These are phyloP conservation scores for Aureobasidium sp. DNA, from an alignment of 2,329 filamentous ascomycete genomes.

Conservation along the genomic window DNA sequence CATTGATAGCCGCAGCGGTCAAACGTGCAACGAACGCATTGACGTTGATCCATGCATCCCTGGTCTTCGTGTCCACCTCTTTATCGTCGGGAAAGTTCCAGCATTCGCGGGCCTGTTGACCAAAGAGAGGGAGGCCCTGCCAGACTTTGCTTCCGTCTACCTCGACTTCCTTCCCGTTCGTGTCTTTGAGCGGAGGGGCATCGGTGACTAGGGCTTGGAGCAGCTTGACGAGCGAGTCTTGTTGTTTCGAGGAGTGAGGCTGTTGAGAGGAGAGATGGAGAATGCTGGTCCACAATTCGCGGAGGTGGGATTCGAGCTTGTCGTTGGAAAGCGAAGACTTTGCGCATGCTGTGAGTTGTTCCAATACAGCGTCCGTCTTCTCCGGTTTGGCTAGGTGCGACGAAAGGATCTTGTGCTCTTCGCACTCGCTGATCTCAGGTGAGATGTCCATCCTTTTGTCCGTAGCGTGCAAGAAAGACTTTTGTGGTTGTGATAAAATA, in stretches of 20 bases:
- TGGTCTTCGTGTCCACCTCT: not conserved
- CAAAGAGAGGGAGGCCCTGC: not conserved
- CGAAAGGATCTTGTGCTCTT: not conserved
- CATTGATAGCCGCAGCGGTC: not conserved
- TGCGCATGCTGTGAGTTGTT: not conserved
- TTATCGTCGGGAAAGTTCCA: slow-evolving; percentile 8
- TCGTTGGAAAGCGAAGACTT: not conserved
- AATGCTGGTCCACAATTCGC: not conserved
- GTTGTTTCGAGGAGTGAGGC: not conserved
- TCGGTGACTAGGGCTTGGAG: not conserved
- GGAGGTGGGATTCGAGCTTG: not conserved
- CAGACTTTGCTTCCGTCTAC: not conserved
- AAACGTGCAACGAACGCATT: slow-evolving; percentile 5
- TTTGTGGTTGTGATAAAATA: not conserved
- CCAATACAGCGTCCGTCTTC: not conserved
- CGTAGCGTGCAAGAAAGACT: not conserved
- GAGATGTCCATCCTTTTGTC: not conserved
- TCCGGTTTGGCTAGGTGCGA: not conserved
- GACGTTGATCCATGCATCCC: slow-evolving; percentile 1
- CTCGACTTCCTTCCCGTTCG: not conserved
- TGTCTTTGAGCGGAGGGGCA: not conserved
- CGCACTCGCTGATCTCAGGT: not conserved
- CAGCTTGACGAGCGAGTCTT: not conserved
- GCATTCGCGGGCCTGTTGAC: not conserved
- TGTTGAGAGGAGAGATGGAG: not conserved